Conservation (phyloP, 1,284 basidiomycete genomes). For the Puccinia brachypodii region DNA sequence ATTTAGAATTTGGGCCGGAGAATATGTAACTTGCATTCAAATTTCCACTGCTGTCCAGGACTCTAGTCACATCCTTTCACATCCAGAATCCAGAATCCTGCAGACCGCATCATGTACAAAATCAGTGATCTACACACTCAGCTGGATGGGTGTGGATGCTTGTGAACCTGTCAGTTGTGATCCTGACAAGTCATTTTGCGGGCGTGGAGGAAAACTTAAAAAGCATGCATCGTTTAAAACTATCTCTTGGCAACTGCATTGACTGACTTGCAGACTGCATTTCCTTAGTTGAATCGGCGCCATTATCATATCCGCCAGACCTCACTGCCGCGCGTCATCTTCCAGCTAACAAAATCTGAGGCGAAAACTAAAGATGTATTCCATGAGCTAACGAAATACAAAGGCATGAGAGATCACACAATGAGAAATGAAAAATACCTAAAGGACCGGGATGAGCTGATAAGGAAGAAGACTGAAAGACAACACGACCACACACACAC, state of each 20-base stretch:
- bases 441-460: no score
- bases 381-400: no score
- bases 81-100: no score
- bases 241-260: background rate
- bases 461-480: no score
- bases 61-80: background rate
- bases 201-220: background rate
- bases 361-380: no score
- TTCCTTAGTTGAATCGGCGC: conserved; percentile 31
- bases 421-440: no score
- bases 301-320: conserved; percentile 32
- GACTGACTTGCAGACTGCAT: conserved; percentile 26
- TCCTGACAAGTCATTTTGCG: background rate
- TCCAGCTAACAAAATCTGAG: no score
- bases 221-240: background rate
- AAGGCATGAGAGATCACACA: no score
- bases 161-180: background rate
- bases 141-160: background rate
- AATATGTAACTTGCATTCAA: no score
- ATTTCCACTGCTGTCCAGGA: no score
- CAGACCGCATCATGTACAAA: background rate
- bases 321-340: background rate
- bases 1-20: no score
- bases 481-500: no score
- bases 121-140: background rate